Conservation (phyloP, 2,329 filamentous ascomycete genomes). For the Nemania sp. region DNA sequence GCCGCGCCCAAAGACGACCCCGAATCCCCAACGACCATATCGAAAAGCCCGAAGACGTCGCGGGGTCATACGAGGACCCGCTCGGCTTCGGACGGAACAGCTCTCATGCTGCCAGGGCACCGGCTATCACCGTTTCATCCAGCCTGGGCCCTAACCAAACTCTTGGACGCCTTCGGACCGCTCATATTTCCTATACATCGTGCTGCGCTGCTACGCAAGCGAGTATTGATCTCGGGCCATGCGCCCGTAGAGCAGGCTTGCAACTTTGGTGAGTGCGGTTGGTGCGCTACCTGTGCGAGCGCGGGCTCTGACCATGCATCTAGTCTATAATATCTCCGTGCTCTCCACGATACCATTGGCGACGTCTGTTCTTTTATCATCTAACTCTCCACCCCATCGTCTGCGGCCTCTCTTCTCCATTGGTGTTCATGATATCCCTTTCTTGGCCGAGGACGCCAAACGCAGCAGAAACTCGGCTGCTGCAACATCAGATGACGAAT, state of each 20-base stretch:
- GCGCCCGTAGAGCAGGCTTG: conserved; percentile 84
- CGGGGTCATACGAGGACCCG: conserved; percentile 58
- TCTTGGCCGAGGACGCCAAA: conserved; percentile 67
- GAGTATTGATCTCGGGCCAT: conserved; percentile 84
- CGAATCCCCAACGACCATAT: conserved; percentile 55
- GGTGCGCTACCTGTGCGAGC: not conserved
- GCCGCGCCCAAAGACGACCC: conserved; percentile 50
- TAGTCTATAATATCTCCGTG: conserved; percentile 93
- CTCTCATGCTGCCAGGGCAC: conserved; percentile 63
- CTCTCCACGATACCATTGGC: conserved; percentile 84
- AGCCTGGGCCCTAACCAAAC: conserved; percentile 76
- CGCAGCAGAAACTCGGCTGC: conserved; percentile 45
- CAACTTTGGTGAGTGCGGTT: conserved; percentile 73
- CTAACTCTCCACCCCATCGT: conserved; percentile 64
- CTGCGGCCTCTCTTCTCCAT: conserved; percentile 88
- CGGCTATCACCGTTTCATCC: conserved; percentile 80
- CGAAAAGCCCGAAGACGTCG: conserved; percentile 42
- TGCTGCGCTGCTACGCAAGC: conserved; percentile 81
- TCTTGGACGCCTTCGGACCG: conserved; percentile 85
- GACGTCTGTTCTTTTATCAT: conserved; percentile 70
- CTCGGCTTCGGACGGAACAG: conserved; percentile 65
- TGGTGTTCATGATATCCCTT: conserved; percentile 89
- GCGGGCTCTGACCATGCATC: conserved; percentile 26
- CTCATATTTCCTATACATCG: conserved; percentile 90
- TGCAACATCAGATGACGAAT: conserved; percentile 42